Base-by-base conservation (phyloP, 176 grass and related monocot species). In the Oryza meyeriana region DNA sequence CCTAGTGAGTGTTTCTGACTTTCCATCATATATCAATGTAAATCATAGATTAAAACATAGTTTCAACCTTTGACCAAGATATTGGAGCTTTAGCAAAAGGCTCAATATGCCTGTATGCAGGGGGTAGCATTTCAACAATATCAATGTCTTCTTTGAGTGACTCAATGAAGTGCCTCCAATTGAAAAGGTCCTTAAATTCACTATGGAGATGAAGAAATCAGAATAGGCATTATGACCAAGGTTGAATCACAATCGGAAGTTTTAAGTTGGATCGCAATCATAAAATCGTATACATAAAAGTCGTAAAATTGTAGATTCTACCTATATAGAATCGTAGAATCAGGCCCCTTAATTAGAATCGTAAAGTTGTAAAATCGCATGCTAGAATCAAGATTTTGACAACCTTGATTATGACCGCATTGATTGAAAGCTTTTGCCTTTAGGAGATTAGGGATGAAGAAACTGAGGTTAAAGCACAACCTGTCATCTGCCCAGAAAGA, bases 401-500 rank as follows among this genome's bases (percentile, higher is more conserved):
- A n/a, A n/a, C n/a, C n/a, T n/a, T n/a, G n/a, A 62, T 62, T 26
- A 77, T 84, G 35, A 36, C 35, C 5, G 1, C 20, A 55, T 55
- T 77, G 33, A 79, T 79, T 55, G 25, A 84, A 18, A 80, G 64
- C 18, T 29, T 77, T 87, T 1, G 75, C 14, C 29, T 73, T 87
- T 5, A 79, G 29, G 33, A 67, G 18, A 77, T 22, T 29, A 61
- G 31, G 31, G 39, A 78, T 77, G 74, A 83, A 83, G 42, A 64
- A n/a, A 1, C 13, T 40, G 81, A 10, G 9, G 33, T 22, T 74
- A 31, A 73, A 74, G 58, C 44, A 58, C 18, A 83, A 95, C 96
- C 96, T 95, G 68, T 93, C 88, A 91, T 98, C 96, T 88, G 90
- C 96, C 96, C 96, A 98, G 80, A 95, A 98, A 27, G 96, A 98